Conservation (phyloP, 2,329 filamentous ascomycete genomes). For the Scedosporium boydii region DNA sequence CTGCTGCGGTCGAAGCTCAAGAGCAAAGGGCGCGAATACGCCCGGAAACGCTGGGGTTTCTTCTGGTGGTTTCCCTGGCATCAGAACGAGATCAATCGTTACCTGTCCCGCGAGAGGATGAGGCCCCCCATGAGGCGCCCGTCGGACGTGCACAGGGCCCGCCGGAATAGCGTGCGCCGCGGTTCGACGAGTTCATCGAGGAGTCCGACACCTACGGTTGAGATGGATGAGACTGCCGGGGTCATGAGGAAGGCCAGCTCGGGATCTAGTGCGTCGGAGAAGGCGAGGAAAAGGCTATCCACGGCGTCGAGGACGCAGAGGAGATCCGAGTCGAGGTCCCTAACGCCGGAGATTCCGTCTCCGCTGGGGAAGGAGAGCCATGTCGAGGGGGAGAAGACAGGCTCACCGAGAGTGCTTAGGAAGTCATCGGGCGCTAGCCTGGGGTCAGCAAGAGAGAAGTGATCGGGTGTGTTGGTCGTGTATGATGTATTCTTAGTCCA, state of each 20-base stretch:
- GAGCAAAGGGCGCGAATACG: constrained; percentile 56
- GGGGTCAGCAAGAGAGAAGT: not conserved
- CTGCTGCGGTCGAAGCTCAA: constrained; percentile 62
- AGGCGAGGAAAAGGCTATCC: constrained; percentile 40
- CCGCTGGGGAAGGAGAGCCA: constrained; percentile 35
- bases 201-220: constrained; percentile 37
- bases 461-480: not conserved
- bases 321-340: constrained; percentile 40
- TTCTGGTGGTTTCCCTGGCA: constrained; percentile 80
- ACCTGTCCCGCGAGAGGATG: constrained; percentile 18
- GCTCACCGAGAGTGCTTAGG: not conserved
- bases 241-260: constrained; percentile 36
- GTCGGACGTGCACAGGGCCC: constrained; percentile 13
- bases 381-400: not conserved
- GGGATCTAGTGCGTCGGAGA: constrained; percentile 36
- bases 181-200: constrained; percentile 42
- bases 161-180: constrained; percentile 42
- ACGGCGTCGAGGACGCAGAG: constrained; percentile 28
- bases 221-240: constrained; percentile 31
- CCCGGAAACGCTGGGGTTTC: constrained; percentile 60
- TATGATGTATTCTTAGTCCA: too few species aligned
- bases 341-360: constrained; percentile 45
- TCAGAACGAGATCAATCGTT: constrained; percentile 21
- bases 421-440: constrained; percentile 3
- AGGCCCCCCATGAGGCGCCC: constrained; percentile 10